Evolutionary conservation across 2,329 filamentous ascomycete genomes (phyloP), one percentile per base, ranked within the genome.

Genomic region (Dothideomycetes sp.): DNA sequence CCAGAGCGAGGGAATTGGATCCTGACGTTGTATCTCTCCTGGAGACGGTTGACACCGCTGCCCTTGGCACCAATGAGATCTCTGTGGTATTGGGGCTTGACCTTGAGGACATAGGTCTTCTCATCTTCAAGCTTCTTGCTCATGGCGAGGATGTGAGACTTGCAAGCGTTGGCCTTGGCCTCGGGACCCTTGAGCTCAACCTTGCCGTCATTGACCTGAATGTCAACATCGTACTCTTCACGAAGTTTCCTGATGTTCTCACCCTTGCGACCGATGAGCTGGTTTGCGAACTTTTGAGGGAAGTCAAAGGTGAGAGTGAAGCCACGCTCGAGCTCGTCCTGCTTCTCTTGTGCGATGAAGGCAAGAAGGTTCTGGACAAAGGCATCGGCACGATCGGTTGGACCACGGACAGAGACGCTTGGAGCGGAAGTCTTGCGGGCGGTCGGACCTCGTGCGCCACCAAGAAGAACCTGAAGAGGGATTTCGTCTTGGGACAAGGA

Each of bases 121-220:
- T 98, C 91, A 53, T 98, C 91, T 38, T 93, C 87, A 52, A 94
- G 75, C 57, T 84, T 84, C 59, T 83, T 86, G 31, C 76, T 81
- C 48, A 95, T 68, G 30, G 78, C 73, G 47, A 79, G 69, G 50
- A 98, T 95, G 55, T 94, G 79, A 30, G 79, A 68, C 61, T 84
- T 91, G 47, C 85, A 86, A 36, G 79, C 77, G 59, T 94, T 87
- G 1, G 88, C 86, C 71, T 96, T 96, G 37, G 86, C 85, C 65
- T 93, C 85, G 36, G 91, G 89, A 18, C 93, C 91, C 69, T 93
- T 95, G 51, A 98, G 77, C 62, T 94, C 86, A 36, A 96, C 86
- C 63, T 88, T 88, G 49, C 91, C 91, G 52, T 95, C 85, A 49
- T 93, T 80, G 30, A 96, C 81, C 62, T 95, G 87, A 46, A 98